Evolutionary conservation across 257 asterid genomes (phyloP).

Genomic region (Dorcoceras hygrometricum): DNA sequence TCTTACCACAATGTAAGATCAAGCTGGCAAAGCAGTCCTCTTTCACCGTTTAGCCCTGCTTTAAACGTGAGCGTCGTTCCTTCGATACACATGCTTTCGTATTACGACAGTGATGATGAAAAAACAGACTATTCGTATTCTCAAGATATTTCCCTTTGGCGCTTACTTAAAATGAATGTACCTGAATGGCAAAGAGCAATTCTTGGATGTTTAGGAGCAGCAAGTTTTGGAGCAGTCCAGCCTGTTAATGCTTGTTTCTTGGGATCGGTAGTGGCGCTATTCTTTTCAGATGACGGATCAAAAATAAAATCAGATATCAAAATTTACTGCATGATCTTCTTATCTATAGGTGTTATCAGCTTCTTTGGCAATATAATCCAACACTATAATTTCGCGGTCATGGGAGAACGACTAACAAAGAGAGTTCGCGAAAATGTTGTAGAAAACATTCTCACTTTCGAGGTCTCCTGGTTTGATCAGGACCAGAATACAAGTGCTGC

Average conservation of each 20-base stretch:
- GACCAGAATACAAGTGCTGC: constrained; percentile 63
- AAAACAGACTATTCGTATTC: constrained; percentile 3
- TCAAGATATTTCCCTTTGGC: constrained; percentile 39
- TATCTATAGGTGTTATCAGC: constrained; percentile 39
- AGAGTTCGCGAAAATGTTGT: constrained; percentile 56
- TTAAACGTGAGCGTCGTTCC: constrained; percentile 31
- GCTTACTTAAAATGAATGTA: constrained; percentile 49
- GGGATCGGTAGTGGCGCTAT: constrained; percentile 62
- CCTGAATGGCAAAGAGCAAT: constrained; percentile 73
- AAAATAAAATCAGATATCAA: constrained; percentile 42
- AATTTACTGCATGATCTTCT: constrained; percentile 38
- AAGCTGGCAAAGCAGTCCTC: constrained; percentile 52
- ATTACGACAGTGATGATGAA: constrained; percentile 40
- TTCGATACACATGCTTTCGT: constrained; percentile 42
- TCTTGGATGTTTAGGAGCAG: constrained; percentile 64
- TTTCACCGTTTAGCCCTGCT: constrained; percentile 46
- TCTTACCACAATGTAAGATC: constrained; percentile 34
- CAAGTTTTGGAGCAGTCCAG: constrained; percentile 54
- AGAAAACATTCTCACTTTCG: constrained; percentile 49
- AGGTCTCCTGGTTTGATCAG: constrained; percentile 68
- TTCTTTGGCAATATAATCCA: constrained; percentile 59
- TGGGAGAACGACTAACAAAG: constrained; percentile 68
- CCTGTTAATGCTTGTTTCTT: constrained; percentile 56
- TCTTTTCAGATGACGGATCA: constrained; percentile 32
- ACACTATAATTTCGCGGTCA: constrained; percentile 60